Evolutionary conservation across 2,329 filamentous ascomycete species (phyloP).

Genomic region (Penicillium hesseltinei): DNA sequence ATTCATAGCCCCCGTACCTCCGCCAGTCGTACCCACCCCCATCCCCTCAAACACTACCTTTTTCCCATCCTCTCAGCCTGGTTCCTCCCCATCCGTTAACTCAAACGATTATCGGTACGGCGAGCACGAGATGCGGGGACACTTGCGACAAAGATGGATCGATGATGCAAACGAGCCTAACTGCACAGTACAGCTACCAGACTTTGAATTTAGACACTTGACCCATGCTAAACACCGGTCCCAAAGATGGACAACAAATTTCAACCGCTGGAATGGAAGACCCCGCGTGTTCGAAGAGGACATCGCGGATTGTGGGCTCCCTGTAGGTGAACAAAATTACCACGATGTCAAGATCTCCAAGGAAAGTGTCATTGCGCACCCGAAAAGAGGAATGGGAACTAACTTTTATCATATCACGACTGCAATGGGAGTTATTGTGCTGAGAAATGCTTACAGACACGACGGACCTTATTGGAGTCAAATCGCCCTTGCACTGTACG

Average conservation of each 20-base stretch:
- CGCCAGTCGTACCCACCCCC: background rate
- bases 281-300: background rate
- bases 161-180: background rate
- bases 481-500: background rate
- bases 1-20: background rate
- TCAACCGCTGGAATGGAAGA: background rate
- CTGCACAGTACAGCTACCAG: background rate
- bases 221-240: background rate
- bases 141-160: slow-evolving; percentile 1
- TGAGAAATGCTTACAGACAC: background rate
- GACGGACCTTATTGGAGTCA: background rate
- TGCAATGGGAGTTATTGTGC: background rate
- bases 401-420: background rate
- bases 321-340: background rate
- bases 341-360: background rate
- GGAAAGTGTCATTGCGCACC: background rate
- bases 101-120: background rate
- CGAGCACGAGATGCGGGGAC: background rate
- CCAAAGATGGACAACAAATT: background rate
- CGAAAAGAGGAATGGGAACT: background rate
- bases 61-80: background rate
- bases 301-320: background rate
- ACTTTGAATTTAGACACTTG: background rate
- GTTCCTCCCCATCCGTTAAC: background rate
- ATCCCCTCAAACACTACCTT: too few species aligned